Evolutionary conservation across 2,329 filamentous ascomycete species (phyloP).

Genomic region (Neonectria faginata): DNA sequence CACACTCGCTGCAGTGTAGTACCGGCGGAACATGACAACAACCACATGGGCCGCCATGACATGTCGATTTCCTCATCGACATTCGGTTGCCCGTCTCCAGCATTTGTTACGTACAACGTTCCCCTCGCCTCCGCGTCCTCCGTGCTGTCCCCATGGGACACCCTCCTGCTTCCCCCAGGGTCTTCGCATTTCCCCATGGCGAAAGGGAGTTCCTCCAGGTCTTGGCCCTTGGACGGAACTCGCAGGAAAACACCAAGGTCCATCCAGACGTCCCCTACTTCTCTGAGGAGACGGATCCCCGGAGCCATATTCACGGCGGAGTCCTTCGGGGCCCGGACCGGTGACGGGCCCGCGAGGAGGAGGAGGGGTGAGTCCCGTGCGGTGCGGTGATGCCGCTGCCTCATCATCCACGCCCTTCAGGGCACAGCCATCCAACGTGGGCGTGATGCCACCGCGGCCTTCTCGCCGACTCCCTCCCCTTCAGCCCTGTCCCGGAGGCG

Average conservation of each 20-base stretch:
- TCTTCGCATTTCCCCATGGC: slow-evolving; percentile 31
- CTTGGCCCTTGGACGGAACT: neutral
- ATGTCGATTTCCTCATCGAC: slow-evolving; percentile 10
- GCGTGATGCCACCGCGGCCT: slow-evolving; percentile 24
- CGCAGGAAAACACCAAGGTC: neutral
- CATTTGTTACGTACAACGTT: slow-evolving; percentile 42
- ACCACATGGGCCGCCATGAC: slow-evolving; percentile 8
- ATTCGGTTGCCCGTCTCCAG: slow-evolving; percentile 12
- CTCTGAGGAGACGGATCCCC: neutral
- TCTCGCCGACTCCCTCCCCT: slow-evolving; percentile 7
- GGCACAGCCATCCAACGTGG: slow-evolving; percentile 6
- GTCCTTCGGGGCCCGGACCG: slow-evolving; percentile 21
- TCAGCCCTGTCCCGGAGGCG: slow-evolving; percentile 26
- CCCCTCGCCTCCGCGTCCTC: slow-evolving; percentile 6
- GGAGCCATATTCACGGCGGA: slow-evolving; percentile 23
- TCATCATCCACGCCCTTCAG: slow-evolving; percentile 15
- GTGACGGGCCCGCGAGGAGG: slow-evolving; percentile 13
- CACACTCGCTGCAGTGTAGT: neutral
- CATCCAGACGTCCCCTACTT: neutral
- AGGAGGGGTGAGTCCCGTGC: slow-evolving; percentile 22
- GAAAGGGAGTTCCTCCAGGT: slow-evolving; percentile 19
- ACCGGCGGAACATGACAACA: neutral
- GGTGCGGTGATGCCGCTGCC: slow-evolving; percentile 27
- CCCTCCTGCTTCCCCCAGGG: slow-evolving; percentile 29
- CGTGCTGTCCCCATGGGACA: slow-evolving; percentile 39